Percentiles rank a stretch among this genome's conserved stretches.
Evolutionary conservation across 2,329 filamentous ascomycete species (phyloP).

Genomic region (Ophiostoma pallidulum): DNA sequence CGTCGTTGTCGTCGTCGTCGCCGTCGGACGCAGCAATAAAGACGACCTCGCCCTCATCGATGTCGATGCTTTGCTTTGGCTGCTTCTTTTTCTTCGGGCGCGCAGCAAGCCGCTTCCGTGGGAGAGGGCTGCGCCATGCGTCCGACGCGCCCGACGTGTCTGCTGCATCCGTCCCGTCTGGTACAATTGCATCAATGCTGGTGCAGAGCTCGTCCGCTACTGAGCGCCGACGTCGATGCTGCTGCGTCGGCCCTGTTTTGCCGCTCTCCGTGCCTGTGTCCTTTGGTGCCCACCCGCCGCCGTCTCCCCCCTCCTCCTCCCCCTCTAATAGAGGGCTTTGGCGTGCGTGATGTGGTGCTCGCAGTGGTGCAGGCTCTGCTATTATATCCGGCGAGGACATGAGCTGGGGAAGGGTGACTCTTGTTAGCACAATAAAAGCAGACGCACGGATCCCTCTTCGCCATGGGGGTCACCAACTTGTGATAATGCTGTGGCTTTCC

Average conservation of each 20-base stretch:
- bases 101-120: not conserved
- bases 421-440: no score
- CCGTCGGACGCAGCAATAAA: slow-evolving; percentile 6
- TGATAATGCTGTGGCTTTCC: not conserved
- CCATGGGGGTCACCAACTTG: not conserved
- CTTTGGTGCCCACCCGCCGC: not conserved
- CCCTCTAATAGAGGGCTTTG: not conserved
- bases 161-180: not conserved
- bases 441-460: no score
- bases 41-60: not conserved
- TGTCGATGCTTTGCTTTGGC: slow-evolving; percentile 17
- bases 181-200: not conserved
- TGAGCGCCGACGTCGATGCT: not conserved
- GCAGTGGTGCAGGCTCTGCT: not conserved
- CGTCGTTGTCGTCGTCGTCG: not conserved
- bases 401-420: slow-evolving; percentile 1
- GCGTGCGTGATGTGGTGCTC: not conserved
- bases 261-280: not conserved
- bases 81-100: slow-evolving; percentile 18
- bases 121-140: no score
- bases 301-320: not conserved
- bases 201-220: not conserved
- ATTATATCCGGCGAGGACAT: slow-evolving; percentile 23
- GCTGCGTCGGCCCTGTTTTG: not conserved
- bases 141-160: not conserved